Base-by-base conservation (phyloP, 179 eudicot genomes). In the Actinidia arguta region DNA sequence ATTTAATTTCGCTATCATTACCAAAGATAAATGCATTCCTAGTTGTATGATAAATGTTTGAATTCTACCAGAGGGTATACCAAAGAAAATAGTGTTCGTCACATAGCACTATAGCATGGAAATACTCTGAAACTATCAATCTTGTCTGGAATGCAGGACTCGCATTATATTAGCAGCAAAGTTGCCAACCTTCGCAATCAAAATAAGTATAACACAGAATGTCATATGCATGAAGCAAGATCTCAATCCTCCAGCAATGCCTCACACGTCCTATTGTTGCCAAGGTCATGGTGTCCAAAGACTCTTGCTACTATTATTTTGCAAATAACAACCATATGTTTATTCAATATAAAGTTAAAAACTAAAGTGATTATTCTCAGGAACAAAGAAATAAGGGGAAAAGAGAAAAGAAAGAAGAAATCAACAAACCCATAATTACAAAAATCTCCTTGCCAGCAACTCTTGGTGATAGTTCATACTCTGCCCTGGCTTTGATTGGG, bases 231-330 rank as follows among this genome's bases (percentile, higher is more conserved):
- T n/a, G 2, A 10, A 31, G 54, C 54, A 71, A 71, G 75, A 47
- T 47, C 55, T 71, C 75, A n/a, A n/a, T n/a, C n/a, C n/a, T n/a
- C n/a, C 54, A 71, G 31, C 17, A 46, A 71, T 1, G 75, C 75
- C 73, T 47, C 31, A 71, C 54, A n/a, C 27, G 47, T 46, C 10
- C 75, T 3, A 70, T 39, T 7, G 25, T 68, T 18, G 16, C 8
- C 36, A 39, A 18, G 18, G 0, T 36, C 2, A 68, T 36, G 17
- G 73, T 5, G 36, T 68, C 6, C 46, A 6, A 68, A 68, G 48
- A 68, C 51, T 18, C 47, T 50, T 42, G 73, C 24, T 63, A 24
- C 10, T 63, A 24, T 24, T 4, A n/a, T 0, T 63, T 63, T 25
- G 12, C 52, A 18, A 17, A 69, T 8, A n/a, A 70, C 27, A 10